Base-by-base conservation (phyloP, 306 rosid genomes). In the Rosa rugosa region DNA sequence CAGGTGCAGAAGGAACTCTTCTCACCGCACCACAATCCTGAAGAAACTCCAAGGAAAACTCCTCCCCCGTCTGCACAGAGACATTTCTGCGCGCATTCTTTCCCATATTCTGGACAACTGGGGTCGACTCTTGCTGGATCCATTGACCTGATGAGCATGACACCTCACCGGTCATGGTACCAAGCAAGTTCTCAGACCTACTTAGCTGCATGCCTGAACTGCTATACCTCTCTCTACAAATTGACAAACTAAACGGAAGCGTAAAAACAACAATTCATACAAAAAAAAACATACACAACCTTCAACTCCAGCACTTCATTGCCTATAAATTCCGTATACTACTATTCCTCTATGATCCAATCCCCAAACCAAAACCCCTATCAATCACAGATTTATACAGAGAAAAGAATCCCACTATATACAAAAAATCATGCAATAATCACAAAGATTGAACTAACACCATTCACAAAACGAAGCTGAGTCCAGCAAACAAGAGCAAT, bases 161-260 rank as follows among this genome's bases (percentile, higher is more conserved):
- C 49, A 83, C 83, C 84, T 87, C 82, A 51, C 73, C 73, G 72
- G 80, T 13, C 65, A 86, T 81, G 70, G 79, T 76, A 79, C 80
- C 85, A 65, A 82, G 59, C 81, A 86, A 72, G 51, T 77, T 75
- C 77, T 85, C 79, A 9, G 84, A 76, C 83, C 77, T 86, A 75
- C 85, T 83, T 70, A 79, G 84, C 70, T 88, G 87, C 92, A 85
- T 77, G 59, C 80, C 71, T 62, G 80, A 77, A 78, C 76, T 54
- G 64, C 78, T 79, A 88, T 82, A 56, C 34, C 85, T 66, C 53
- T 22, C 51, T 73, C 80, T 73, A 72, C 77, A 38, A 57, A 45
- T 57, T 45, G 64, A 42, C 69, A 42, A 76, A 54, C 69, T 50
- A 76, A 74, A 54, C 17, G 5, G 4, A 77, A 27, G 10, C 67